Percentiles rank a stretch among this genome's conserved stretches.
Evolutionary conservation across 805 yeast species (phyloP).

Genomic region (Lipomyces orientalis): DNA sequence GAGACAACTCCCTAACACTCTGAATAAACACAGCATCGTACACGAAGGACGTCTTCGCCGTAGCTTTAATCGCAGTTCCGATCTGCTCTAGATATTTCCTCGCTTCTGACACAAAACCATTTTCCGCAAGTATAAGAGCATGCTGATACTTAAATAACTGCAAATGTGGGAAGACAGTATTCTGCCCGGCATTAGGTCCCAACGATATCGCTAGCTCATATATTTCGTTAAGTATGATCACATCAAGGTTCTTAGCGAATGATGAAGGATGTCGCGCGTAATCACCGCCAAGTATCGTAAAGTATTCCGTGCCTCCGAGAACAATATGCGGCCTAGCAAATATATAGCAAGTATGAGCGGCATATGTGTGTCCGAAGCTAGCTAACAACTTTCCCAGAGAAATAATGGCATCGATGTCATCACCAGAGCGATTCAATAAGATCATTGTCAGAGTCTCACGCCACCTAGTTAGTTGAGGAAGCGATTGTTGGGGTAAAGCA

Average conservation of each 20-base stretch:
- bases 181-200: constrained; percentile 40
- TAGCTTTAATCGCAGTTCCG: constrained; percentile 48
- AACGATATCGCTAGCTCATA: constrained; percentile 62
- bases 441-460: constrained; percentile 43
- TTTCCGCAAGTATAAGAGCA: constrained; percentile 72
- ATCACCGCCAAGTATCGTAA: constrained; percentile 43
- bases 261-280: constrained; percentile 47
- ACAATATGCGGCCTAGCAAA: constrained; percentile 40
- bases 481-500: constrained; percentile 15
- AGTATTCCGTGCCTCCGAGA: constrained; percentile 42
- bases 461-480: constrained; percentile 41
- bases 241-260: constrained; percentile 54
- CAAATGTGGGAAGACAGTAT: constrained; percentile 55
- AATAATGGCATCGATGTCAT: constrained; percentile 42
- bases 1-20: constrained; percentile 46
- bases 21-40: constrained; percentile 46
- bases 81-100: constrained; percentile 66
- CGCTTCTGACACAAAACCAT: constrained; percentile 63
- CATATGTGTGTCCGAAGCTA: constrained; percentile 48
- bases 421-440: constrained; percentile 42
- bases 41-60: constrained; percentile 46
- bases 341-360: constrained; percentile 51
- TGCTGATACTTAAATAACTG: constrained; percentile 67
- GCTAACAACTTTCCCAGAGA: constrained; percentile 49
- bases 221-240: constrained; percentile 66